Base-by-base conservation (phyloP, 2,329 filamentous ascomycete genomes). In the Trichoderma sp. region DNA sequence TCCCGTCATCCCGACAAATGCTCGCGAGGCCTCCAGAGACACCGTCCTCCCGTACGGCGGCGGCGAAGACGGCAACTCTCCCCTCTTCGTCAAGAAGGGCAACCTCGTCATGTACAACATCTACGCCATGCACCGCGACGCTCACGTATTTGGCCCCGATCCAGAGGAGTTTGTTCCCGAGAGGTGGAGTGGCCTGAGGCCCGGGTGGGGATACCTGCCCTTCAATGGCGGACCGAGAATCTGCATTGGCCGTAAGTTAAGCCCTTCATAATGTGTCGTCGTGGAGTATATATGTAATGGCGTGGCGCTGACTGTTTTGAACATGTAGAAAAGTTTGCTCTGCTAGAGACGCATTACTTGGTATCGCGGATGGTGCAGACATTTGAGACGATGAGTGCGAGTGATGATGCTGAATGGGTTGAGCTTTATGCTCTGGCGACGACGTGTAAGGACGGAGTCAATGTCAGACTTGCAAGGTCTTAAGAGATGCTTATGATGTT, bases 11-110 rank as follows among this genome's bases (percentile, higher is more conserved):
- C 82, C 83, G 0, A 72, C 77, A 15, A 86, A 85, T 73, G 58
- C 81, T 51, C 74, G 76, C 7, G 58, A 67, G 21, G 73, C 75
- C 1, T 65, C 66, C 5, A 64, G 68, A 43, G 82, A 85, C 70
- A 83, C 83, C 0, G 76, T 78, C 0, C 75, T 87, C 0, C 84
- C 84, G 1, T 71, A 75, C 1, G 85, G 85, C 44, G 85, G 84
- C 39, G 84, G 84, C 0, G 69, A 76, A 5, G 78, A 84, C 57
- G 79, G 81, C 44, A 74, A 73, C 17, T 75, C 78, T 1, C 83
- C 84, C 0, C 69, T 87, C 14, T 81, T 82, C 66, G 76, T 86
- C 5, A 74, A 72, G 9, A 81, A 81, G 64, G 82, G 83, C 34
- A 77, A 78, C 5, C 70, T 77, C 3, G 77, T 84, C 47, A 74